These are phyloP conservation scores for Corchorus olitorius DNA, from an alignment of 345 rosid genomes.

Conservation along the genomic window DNA sequence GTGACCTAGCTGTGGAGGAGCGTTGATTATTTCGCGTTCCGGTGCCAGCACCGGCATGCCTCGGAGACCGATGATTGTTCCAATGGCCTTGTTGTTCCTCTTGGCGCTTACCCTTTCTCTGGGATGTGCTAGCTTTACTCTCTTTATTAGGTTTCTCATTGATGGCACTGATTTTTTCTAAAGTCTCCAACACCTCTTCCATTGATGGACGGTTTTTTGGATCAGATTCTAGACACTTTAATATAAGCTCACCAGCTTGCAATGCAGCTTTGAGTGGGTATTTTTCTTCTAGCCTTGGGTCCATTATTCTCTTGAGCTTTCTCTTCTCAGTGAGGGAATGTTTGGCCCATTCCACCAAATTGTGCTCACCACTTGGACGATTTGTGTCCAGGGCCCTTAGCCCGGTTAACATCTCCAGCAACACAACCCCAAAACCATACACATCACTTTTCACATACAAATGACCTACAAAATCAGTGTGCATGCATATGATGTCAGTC, in stretches of 20 bases:
- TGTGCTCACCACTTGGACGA: slow-evolving; percentile 47
- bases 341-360: slow-evolving; percentile 64
- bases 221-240: slow-evolving; percentile 57
- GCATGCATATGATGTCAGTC: neutral
- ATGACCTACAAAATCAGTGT: slow-evolving; percentile 49
- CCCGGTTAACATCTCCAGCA: slow-evolving; percentile 78
- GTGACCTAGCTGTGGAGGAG: neutral
- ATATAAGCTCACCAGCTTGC: slow-evolving; percentile 50
- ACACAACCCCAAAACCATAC: slow-evolving; percentile 81
- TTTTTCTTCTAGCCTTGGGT: slow-evolving; percentile 54
- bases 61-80: neutral
- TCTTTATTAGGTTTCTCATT: slow-evolving; percentile 38
- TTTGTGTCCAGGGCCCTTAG: slow-evolving; percentile 55
- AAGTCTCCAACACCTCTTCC: slow-evolving; percentile 53
- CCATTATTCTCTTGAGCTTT: slow-evolving; percentile 69
- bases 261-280: slow-evolving; percentile 55
- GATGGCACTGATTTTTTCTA: slow-evolving; percentile 40
- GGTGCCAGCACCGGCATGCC: neutral
- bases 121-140: slow-evolving; percentile 8
- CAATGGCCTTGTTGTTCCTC: neutral
- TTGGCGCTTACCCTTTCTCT: neutral
- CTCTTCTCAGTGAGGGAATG: slow-evolving; percentile 45
- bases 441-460: slow-evolving; percentile 83
- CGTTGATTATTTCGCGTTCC: neutral
- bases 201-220: slow-evolving; percentile 74